A percentile compares a stretch with the other conserved stretches of the same genome.
Conservation (phyloP, 371 early-diverging fungal species). For the Rhizopus arrhizus region DNA sequence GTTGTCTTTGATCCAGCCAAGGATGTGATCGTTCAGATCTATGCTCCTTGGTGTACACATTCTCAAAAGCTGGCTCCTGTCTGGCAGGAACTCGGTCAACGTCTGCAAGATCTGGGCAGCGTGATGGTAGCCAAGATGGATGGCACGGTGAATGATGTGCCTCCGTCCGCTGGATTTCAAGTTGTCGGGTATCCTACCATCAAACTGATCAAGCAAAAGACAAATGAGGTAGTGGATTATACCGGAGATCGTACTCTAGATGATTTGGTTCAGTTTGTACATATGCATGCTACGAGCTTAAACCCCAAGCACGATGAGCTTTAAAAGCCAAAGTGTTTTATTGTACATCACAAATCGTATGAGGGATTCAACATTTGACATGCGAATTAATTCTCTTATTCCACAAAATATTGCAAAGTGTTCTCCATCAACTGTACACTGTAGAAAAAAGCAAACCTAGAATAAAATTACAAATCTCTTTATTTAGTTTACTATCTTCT, state of each 20-base stretch:
- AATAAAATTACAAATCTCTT: no score
- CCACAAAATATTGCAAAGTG: no score
- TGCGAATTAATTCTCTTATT: no score
- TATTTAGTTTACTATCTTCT: no score
- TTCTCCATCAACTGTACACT: no score
- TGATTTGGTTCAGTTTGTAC: slow-evolving; percentile 70
- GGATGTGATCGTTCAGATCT: slow-evolving; percentile 73
- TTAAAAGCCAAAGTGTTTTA: neutral
- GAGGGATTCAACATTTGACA: no score
- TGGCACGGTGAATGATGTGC: slow-evolving; percentile 87
- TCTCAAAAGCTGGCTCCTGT: slow-evolving; percentile 78
- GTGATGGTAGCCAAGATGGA: slow-evolving; percentile 90
- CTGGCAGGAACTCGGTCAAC: slow-evolving; percentile 67
- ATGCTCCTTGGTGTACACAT: slow-evolving; percentile 87
- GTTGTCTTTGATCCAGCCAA: slow-evolving; percentile 76
- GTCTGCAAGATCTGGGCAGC: slow-evolving; percentile 46
- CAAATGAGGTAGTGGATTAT: slow-evolving; percentile 75
- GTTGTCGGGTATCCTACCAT: slow-evolving; percentile 91
- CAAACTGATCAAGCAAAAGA: slow-evolving; percentile 77
- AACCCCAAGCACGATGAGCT: neutral
- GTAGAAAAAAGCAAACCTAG: no score
- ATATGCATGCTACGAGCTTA: slow-evolving; percentile 18
- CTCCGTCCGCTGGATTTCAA: slow-evolving; percentile 61
- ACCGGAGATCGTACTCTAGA: slow-evolving; percentile 76
- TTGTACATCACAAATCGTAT: neutral